Conservation (phyloP, 2,329 filamentous ascomycete genomes). For the Aspergillus clavatus region DNA sequence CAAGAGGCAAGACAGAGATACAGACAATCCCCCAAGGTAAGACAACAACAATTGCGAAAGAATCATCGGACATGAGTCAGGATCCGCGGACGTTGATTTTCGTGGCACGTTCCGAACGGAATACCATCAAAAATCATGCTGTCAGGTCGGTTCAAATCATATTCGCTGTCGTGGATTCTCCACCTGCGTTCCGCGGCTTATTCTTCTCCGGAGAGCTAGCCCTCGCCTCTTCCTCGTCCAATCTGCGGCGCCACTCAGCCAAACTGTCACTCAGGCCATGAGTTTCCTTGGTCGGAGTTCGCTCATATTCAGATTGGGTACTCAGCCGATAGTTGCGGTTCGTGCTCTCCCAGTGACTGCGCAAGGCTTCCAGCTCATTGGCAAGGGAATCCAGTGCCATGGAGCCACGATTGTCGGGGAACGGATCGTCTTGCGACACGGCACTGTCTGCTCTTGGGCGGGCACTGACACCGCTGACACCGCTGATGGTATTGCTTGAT, state of each 20-base stretch:
- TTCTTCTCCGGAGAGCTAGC: slow-evolving; percentile 25
- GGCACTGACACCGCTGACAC: slow-evolving; percentile 23
- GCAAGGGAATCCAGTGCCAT: slow-evolving; percentile 85
- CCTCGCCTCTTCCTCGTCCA: slow-evolving; percentile 56
- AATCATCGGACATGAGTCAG: too few species aligned
- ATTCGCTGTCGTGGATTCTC: slow-evolving; percentile 23
- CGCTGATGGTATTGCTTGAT: slow-evolving; percentile 45
- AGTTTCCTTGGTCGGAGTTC: slow-evolving; percentile 45
- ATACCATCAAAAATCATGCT: slow-evolving; percentile 15
- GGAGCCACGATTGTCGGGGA: slow-evolving; percentile 54
- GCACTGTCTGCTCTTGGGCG: slow-evolving; percentile 40
- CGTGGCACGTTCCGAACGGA: slow-evolving; percentile 23
- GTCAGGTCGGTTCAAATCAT: slow-evolving; percentile 29
- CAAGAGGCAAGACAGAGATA: background rate
- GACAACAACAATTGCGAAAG: background rate
- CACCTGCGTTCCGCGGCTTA: slow-evolving; percentile 21
- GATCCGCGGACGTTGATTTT: slow-evolving; percentile 3
- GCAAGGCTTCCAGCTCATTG: slow-evolving; percentile 82
- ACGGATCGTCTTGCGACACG: slow-evolving; percentile 39
- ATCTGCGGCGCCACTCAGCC: slow-evolving; percentile 72
- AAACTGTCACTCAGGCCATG: slow-evolving; percentile 61
- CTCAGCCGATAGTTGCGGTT: slow-evolving; percentile 93
- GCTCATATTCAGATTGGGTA: slow-evolving; percentile 83
- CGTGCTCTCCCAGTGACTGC: slow-evolving; percentile 90
- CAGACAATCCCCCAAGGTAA: background rate